Evolutionary conservation across 208 protist species (phyloP).

Genomic region (Crithidia acanthocephali): DNA sequence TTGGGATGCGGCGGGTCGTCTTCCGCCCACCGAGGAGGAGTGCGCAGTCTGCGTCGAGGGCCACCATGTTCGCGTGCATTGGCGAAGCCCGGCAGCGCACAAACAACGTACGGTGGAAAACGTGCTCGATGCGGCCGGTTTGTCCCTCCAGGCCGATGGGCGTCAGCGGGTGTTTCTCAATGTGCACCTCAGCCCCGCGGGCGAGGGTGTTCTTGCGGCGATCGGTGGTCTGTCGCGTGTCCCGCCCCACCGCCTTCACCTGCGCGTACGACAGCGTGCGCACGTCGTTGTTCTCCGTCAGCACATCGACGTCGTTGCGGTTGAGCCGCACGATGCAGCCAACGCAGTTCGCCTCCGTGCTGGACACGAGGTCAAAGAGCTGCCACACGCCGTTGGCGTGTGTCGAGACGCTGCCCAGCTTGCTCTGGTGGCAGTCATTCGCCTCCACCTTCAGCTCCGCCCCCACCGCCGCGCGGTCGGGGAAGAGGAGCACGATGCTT

Average conservation of each 20-base stretch:
- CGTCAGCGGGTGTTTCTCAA: constrained; percentile 59
- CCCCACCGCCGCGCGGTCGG: constrained; percentile 57
- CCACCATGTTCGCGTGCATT: constrained; percentile 80
- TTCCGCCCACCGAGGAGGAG: constrained; percentile 76
- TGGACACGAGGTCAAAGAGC: constrained; percentile 86
- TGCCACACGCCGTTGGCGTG: constrained; percentile 73
- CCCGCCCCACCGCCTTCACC: constrained; percentile 61
- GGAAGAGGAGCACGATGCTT: constrained; percentile 80
- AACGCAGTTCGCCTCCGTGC: constrained; percentile 65
- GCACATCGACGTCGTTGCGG: constrained; percentile 71
- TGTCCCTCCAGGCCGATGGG: constrained; percentile 73
- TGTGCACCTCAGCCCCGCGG: constrained; percentile 77
- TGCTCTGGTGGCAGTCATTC: constrained; percentile 88
- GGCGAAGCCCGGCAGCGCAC: constrained; percentile 66
- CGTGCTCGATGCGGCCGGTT: constrained; percentile 83
- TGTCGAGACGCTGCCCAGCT: constrained; percentile 66
- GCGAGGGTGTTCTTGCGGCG: constrained; percentile 73
- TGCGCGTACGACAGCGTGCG: constrained; percentile 70
- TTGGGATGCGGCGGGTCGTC: constrained; percentile 43
- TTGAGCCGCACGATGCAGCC: constrained; percentile 81
- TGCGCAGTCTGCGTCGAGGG: constrained; percentile 66
- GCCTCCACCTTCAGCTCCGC: constrained; percentile 78
- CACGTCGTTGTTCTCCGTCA: constrained; percentile 85
- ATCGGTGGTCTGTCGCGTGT: constrained; percentile 70
- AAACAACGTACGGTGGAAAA: constrained; percentile 87